Evolutionary conservation across 495 filamentous ascomycete species (phyloP).

Genomic region (Trichocladium uniseriatum): DNA sequence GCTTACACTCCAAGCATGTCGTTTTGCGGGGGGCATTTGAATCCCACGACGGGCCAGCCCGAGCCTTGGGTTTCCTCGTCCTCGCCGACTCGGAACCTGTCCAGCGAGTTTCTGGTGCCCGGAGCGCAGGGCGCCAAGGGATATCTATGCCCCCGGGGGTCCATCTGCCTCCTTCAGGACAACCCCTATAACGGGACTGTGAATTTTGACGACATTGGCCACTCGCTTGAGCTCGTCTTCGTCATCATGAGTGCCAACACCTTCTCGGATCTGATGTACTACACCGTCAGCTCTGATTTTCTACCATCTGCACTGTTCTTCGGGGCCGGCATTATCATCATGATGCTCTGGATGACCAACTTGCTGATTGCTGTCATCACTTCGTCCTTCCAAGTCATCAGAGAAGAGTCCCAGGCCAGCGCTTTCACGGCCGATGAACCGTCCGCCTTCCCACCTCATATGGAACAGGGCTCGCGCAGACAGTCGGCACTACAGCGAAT

Average conservation of each 20-base stretch:
- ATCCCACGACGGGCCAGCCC: constrained; percentile 44
- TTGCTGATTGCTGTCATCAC: constrained; percentile 97
- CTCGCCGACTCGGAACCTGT: constrained; percentile 12
- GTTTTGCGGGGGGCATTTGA: constrained; percentile 79
- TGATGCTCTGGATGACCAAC: constrained; percentile 95
- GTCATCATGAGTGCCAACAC: constrained; percentile 98
- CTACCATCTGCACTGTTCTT: constrained; percentile 79
- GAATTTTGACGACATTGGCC: constrained; percentile 88
- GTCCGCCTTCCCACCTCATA: constrained; percentile 27
- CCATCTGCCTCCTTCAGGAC: constrained; percentile 64
- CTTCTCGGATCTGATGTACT: constrained; percentile 88
- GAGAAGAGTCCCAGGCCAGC: constrained; percentile 89
- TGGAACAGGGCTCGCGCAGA: constrained; percentile 39
- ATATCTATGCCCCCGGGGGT: constrained; percentile 79
- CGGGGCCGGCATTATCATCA: constrained; percentile 75
- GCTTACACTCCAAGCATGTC: constrained; percentile 50
- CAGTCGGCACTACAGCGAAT: constrained; percentile 52
- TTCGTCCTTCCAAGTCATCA: constrained; percentile 94
- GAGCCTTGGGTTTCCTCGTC: constrained; percentile 56
- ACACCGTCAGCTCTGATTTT: constrained; percentile 84
- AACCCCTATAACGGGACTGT: constrained; percentile 83
- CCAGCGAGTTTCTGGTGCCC: constrained; percentile 6
- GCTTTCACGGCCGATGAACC: constrained; percentile 71
- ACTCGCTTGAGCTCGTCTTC: constrained; percentile 92
- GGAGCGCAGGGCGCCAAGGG: constrained; percentile 59